Evolutionary conservation across 2,329 filamentous ascomycete genomes (phyloP).

Genomic region (Neofusicoccum sp.): DNA sequence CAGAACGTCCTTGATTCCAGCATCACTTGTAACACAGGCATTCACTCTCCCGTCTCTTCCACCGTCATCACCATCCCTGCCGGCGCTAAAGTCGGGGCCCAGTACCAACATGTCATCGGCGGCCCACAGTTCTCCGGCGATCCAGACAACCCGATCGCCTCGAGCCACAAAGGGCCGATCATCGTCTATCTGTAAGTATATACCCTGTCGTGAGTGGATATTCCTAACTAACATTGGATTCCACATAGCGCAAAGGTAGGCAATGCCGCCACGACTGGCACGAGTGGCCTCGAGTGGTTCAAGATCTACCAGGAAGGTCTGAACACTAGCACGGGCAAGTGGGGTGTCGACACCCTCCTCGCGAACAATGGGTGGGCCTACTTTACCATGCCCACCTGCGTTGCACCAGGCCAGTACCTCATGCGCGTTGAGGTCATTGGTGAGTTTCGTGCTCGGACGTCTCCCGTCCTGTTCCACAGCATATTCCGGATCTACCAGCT

Average conservation of each 20-base stretch:
- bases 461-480: constrained; percentile 2
- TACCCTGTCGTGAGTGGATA: too few species aligned
- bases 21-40: constrained; percentile 50
- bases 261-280: constrained; percentile 36
- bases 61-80: constrained; percentile 50
- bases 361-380: constrained; percentile 44
- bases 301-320: constrained; percentile 43
- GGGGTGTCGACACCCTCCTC: constrained; percentile 53
- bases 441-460: neutral
- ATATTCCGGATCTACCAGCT: constrained; percentile 6
- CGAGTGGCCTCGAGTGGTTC: constrained; percentile 44
- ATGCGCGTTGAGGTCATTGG: constrained; percentile 24
- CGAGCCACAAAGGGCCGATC: constrained; percentile 46
- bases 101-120: constrained; percentile 56
- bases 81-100: constrained; percentile 53
- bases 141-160: constrained; percentile 50
- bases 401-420: constrained; percentile 33
- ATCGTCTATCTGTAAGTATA: constrained; percentile 40
- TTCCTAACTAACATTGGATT: neutral
- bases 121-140: constrained; percentile 50
- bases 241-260: constrained; percentile 37
- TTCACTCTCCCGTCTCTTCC: constrained; percentile 34
- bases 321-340: constrained; percentile 39
- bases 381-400: constrained; percentile 36
- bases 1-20: constrained; percentile 47